Conservation (phyloP, 202 grass and related monocot species). For the Panicum virgatum region DNA sequence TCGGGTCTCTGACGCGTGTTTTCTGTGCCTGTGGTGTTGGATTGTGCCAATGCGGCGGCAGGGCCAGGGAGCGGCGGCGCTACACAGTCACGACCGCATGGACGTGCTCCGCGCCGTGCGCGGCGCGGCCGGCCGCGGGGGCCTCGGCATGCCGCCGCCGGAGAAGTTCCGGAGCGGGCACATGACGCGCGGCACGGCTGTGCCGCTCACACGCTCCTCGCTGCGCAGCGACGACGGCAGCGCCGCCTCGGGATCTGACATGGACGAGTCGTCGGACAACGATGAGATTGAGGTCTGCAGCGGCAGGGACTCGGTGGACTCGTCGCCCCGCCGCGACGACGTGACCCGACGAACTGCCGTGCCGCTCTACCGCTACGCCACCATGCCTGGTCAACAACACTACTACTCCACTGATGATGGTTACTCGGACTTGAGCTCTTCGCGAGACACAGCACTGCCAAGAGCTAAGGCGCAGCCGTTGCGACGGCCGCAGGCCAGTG, state of each 20-base stretch:
- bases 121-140: slow-evolving; percentile 14
- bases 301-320: slow-evolving; percentile 74
- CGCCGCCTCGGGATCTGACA: slow-evolving; percentile 71
- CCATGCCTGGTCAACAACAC: slow-evolving; percentile 34
- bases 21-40: too few relatives aligned
- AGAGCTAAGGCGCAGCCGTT: slow-evolving; percentile 54
- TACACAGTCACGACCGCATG: slow-evolving; percentile 50
- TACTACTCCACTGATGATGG: slow-evolving; percentile 95
- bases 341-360: slow-evolving; percentile 24
- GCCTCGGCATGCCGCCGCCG: slow-evolving; percentile 77
- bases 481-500: slow-evolving; percentile 35
- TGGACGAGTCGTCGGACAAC: slow-evolving; percentile 85
- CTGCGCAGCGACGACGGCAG: slow-evolving; percentile 48
- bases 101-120: slow-evolving; percentile 56
- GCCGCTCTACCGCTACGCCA: slow-evolving; percentile 53
- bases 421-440: slow-evolving; percentile 89
- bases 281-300: slow-evolving; percentile 69
- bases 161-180: slow-evolving; percentile 94
- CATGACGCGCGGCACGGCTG: slow-evolving; percentile 52
- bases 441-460: slow-evolving; percentile 64
- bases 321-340: slow-evolving; percentile 51
- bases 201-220: slow-evolving; percentile 58
- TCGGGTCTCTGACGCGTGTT: slow-evolving; percentile 29
- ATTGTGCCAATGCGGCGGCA: slow-evolving; percentile 17
- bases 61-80: slow-evolving; percentile 40